Evolutionary conservation across 441 rosid genomes (phyloP), one percentile per base, ranked within the genome.

Genomic region (Biscutella laevigata): DNA sequence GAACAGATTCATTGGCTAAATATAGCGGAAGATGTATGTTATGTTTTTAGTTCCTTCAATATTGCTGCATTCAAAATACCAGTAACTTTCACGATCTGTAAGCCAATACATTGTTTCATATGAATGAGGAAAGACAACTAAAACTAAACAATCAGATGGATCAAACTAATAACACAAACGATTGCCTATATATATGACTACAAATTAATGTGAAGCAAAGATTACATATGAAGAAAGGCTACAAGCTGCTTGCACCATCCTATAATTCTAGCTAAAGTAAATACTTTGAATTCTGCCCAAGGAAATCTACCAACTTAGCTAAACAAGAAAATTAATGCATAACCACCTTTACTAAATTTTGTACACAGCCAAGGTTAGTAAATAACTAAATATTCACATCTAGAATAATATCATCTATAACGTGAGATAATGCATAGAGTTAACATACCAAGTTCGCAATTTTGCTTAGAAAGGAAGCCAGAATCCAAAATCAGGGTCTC

Each of bases 371-470:
- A 4, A 22, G 4, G 9, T 9, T 7, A 41, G 29, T n/a, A n/a
- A n/a, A n/a, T n/a, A n/a, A n/a, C n/a, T 13, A 33, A 5, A 33
- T 41, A 53, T 33, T 28, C n/a, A 45, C 25, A 52, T 42, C 24
- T 27, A 37, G 20, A 16, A 12, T 17, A 13, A 13, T 26, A n/a
- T n/a, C n/a, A 29, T 27, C 5, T 14, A 3, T 28, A 2, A 14
- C 20, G 15, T 27, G 54, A 44, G 34, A 14, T 19, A 40, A n/a
- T 50, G 52, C 3, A 26, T 26, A 43, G 39, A 44, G 29, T 37
- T 28, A 53, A 14, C 3, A 36, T 62, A 62, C 55, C 61, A 62
- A 28, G 48, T 62, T 11, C 54, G 44, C 7, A 34, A 40, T 7
- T 53, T 20, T 36, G 21, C 26, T 22, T 43, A 16, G 10, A 28